Percentiles rank a stretch among this genome's conserved stretches.
Evolutionary conservation across 352 stramenopile genomes (phyloP).

Genomic region (Thalassiosira mediterranea): DNA sequence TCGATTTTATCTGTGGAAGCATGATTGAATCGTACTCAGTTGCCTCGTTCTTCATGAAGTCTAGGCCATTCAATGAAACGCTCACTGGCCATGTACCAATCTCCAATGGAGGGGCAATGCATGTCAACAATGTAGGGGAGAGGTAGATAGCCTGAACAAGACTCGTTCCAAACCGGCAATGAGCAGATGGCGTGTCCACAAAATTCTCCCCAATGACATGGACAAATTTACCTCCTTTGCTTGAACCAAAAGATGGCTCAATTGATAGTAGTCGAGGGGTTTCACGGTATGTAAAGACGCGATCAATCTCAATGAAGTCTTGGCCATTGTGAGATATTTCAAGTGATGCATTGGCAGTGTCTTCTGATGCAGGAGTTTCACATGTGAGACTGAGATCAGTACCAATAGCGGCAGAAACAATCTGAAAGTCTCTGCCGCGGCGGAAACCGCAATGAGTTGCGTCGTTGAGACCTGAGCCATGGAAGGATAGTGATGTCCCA

Average conservation of each 20-base stretch:
- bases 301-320: constrained; percentile 34
- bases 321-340: constrained; percentile 60
- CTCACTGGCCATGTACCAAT: constrained; percentile 82
- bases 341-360: constrained; percentile 24
- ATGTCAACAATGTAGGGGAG: constrained; percentile 85
- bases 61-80: constrained; percentile 88
- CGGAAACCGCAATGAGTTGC: constrained; percentile 55
- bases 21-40: constrained; percentile 51
- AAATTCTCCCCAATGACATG: constrained; percentile 59
- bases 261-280: constrained; percentile 42
- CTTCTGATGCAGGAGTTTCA: constrained; percentile 26
- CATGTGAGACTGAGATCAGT: constrained; percentile 35
- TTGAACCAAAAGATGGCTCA: constrained; percentile 44
- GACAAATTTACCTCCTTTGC: constrained; percentile 54
- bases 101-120: constrained; percentile 83
- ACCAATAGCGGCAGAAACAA: constrained; percentile 23
- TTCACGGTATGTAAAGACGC: constrained; percentile 42
- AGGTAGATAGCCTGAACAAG: constrained; percentile 88
- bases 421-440: constrained; percentile 18
- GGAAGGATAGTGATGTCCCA: constrained; percentile 36
- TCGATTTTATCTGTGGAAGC: constrained; percentile 48
- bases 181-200: constrained; percentile 13
- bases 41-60: constrained; percentile 64
- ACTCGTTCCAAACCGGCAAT: constrained; percentile 51
- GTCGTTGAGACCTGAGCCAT: constrained; percentile 35